phyloP scores from a whole-genome alignment of 495 filamentous ascomycete species.

The Amniculicola lignicola region DNA sequence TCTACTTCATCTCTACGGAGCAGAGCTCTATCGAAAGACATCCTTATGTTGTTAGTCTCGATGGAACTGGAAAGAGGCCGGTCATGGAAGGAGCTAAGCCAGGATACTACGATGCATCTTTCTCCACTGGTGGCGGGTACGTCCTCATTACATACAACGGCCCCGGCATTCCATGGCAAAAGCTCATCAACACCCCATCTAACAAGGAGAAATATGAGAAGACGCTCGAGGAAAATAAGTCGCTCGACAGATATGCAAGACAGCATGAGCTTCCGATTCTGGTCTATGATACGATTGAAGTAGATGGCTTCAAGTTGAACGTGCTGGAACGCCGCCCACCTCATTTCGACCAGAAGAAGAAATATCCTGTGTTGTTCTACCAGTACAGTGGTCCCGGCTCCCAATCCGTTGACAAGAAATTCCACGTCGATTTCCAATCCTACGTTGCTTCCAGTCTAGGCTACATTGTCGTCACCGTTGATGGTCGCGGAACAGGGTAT shows the following conservation, averaged over 20 bases:
- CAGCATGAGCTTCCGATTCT: conserved; percentile 80
- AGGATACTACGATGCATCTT: conserved; percentile 82
- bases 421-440: conserved; percentile 83
- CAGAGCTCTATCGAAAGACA: conserved; percentile 85
- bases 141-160: conserved; percentile 78
- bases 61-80: conserved; percentile 64
- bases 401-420: conserved; percentile 77
- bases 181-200: conserved; percentile 77
- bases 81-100: conserved; percentile 74
- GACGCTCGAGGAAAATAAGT: conserved; percentile 72
- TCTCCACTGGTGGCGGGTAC: conserved; percentile 77
- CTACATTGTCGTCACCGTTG: conserved; percentile 95
- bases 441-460: conserved; percentile 82
- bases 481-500: conserved; percentile 88
- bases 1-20: conserved; percentile 88
- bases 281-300: conserved; percentile 77
- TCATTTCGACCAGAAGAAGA: conserved; percentile 78
- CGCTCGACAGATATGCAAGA: conserved; percentile 63
- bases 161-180: conserved; percentile 87
- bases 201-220: conserved; percentile 61
- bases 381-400: conserved; percentile 90
- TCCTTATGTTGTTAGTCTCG: conserved; percentile 83
- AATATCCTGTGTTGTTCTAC: conserved; percentile 91
- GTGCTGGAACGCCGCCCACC: conserved; percentile 87
- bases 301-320: conserved; percentile 76